Conservation (phyloP, 345 rosid species). For the Reutealis trisperma region DNA sequence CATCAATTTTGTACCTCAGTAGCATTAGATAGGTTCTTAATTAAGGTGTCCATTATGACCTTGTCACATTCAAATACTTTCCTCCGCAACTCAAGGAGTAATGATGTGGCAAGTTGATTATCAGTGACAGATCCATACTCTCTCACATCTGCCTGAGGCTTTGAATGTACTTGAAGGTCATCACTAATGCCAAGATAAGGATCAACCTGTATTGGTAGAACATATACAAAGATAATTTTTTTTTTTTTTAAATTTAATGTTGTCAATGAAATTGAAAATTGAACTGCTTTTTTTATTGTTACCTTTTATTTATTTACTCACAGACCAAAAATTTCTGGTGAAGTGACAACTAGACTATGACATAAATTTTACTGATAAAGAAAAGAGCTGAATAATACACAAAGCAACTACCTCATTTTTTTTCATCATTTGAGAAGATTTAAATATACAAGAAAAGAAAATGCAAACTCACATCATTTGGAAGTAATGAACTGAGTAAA, state of each 20-base stretch:
- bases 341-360: not conserved
- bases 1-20: slow-evolving; percentile 48
- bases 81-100: slow-evolving; percentile 55
- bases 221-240: not conserved
- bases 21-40: slow-evolving; percentile 48
- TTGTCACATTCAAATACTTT: slow-evolving; percentile 51
- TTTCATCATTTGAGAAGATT: not conserved
- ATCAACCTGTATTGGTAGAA: slow-evolving; percentile 56
- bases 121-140: slow-evolving; percentile 72
- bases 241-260: not conserved
- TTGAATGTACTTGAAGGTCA: slow-evolving; percentile 67
- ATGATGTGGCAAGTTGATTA: slow-evolving; percentile 58
- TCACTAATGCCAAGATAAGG: slow-evolving; percentile 69
- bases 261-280: not conserved
- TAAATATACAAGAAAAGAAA: not conserved
- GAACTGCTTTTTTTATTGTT: not conserved
- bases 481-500: slow-evolving; percentile 54
- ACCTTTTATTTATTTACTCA: not conserved
- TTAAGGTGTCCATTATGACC: slow-evolving; percentile 48
- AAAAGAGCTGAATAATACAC: not conserved
- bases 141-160: slow-evolving; percentile 59
- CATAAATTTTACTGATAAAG: not conserved
- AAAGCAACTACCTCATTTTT: not conserved
- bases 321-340: not conserved
- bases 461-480: slow-evolving; percentile 57